Base-by-base conservation (phyloP, 495 filamentous ascomycete genomes). In the Penicillium arizonense region DNA sequence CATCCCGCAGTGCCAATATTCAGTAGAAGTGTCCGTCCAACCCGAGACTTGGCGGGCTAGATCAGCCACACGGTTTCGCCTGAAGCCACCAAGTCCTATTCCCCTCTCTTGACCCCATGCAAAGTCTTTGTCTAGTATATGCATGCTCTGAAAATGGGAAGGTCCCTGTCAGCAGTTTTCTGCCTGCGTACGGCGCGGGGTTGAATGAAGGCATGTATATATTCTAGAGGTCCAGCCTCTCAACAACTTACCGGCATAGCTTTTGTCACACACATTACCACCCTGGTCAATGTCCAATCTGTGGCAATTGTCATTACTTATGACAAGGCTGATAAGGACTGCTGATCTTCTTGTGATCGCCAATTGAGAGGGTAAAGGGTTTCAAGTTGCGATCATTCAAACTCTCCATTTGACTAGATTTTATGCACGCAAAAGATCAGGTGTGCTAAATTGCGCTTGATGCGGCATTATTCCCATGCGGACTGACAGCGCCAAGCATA, bases 31-130 rank as follows among this genome's bases (percentile, higher is more conserved):
- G 44, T 54, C 59, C 52, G 58, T 59, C 50, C 50, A 59, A 59
- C 56, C 62, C 58, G 62, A 64, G 53, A 51, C 57, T 58, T 58
- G 52, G 55, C 58, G 53, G 58, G 46, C 57, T 64, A 63, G 47
- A 42, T 61, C 59, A 63, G 59, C 62, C 60, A 63, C 63, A 59
- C 26, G 35, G 50, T 56, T 50, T 47, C 44, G 46, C 33, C 43
- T 51, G 50, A 48, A 62, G 62, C 53, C 50, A 58, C 62, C 42
- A 34, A 40, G 43, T 40, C 28, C 28, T 37, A 14, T 49, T 51
- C 53, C 58, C 52, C 38, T 48, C 49, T 50, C 33, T 46, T 28
- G 24, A 34, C 10, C 41, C 16, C 45, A 30, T 51, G 47, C 32
- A 37, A 30, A n/a, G 38, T 33, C 37, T 26, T 41, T 14, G 14